Percentiles rank a stretch among this genome's conserved stretches.
Evolutionary conservation across 805 yeast species (phyloP).

Genomic region (Teunomyces lycoperdinae): DNA sequence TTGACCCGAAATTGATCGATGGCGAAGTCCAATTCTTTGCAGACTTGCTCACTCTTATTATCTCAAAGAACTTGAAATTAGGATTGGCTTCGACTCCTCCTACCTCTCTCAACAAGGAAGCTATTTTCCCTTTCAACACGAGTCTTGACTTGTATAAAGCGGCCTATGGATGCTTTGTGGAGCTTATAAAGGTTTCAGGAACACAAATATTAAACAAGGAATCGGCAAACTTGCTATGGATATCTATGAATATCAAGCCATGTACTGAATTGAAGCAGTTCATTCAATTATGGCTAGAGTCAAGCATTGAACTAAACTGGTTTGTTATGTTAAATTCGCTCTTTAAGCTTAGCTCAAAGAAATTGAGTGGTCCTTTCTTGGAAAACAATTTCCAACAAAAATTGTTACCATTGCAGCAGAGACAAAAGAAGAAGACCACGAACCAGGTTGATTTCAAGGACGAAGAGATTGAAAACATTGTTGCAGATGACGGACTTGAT

Average conservation of each 20-base stretch:
- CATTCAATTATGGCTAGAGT: slow-evolving; percentile 60
- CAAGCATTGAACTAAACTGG: slow-evolving; percentile 52
- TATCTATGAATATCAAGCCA: slow-evolving; percentile 48
- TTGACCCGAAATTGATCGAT: slow-evolving; percentile 34
- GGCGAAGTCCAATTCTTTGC: slow-evolving; percentile 30
- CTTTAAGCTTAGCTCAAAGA: slow-evolving; percentile 43
- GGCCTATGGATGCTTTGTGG: slow-evolving; percentile 57
- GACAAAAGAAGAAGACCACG: slow-evolving; percentile 36
- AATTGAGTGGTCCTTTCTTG: slow-evolving; percentile 39
- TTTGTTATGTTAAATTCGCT: slow-evolving; percentile 51
- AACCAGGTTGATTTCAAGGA: slow-evolving; percentile 34
- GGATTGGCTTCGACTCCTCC: slow-evolving; percentile 33
- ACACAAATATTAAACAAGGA: slow-evolving; percentile 43
- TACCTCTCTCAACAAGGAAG: slow-evolving; percentile 38
- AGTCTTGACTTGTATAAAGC: slow-evolving; percentile 38
- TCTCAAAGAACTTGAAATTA: slow-evolving; percentile 34
- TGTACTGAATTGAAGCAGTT: slow-evolving; percentile 44
- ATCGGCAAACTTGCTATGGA: slow-evolving; percentile 59
- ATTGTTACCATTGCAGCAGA: slow-evolving; percentile 39
- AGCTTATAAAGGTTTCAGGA: slow-evolving; percentile 51
- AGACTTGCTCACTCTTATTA: slow-evolving; percentile 23
- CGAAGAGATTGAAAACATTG: slow-evolving; percentile 41
- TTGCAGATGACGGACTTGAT: slow-evolving; percentile 28
- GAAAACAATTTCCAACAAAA: slow-evolving; percentile 39
- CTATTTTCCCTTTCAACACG: slow-evolving; percentile 45